These are phyloP conservation scores for Penicillium corylophilum DNA, from an alignment of 2,329 filamentous ascomycete species.

Conservation along the genomic window DNA sequence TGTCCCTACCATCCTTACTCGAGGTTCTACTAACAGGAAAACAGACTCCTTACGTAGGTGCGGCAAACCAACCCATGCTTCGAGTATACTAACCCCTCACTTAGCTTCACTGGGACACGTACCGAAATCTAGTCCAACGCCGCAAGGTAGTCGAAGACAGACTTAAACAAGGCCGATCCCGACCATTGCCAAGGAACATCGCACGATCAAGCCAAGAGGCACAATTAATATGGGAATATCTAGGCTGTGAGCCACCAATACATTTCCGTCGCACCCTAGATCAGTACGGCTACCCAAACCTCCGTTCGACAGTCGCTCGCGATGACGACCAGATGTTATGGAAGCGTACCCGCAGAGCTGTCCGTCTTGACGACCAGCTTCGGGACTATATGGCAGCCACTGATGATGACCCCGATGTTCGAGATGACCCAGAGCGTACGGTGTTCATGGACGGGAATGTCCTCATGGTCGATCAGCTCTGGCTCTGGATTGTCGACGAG, in stretches of 20 bases:
- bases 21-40: not conserved
- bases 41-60: constrained; percentile 32
- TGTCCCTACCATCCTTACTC: not conserved
- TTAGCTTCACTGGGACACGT: constrained; percentile 64
- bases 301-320: constrained; percentile 59
- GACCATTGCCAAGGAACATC: constrained; percentile 57
- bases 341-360: constrained; percentile 58
- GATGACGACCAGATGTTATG: constrained; percentile 69
- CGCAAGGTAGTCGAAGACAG: constrained; percentile 56
- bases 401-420: constrained; percentile 12
- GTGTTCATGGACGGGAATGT: constrained; percentile 45
- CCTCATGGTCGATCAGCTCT: constrained; percentile 68
- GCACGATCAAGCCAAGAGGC: constrained; percentile 56
- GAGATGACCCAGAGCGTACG: constrained; percentile 7
- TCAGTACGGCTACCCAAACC: constrained; percentile 62
- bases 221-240: constrained; percentile 62
- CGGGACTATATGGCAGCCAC: constrained; percentile 42
- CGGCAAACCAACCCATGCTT: rapidly evolving
- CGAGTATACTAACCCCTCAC: not conserved
- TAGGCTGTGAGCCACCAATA: constrained; percentile 60
- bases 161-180: constrained; percentile 54
- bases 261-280: constrained; percentile 63
- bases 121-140: constrained; percentile 57
- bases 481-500: constrained; percentile 50
- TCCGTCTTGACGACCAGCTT: constrained; percentile 38